Evolutionary conservation across 2,329 filamentous ascomycete genomes (phyloP), one percentile per base, ranked within the genome.

Genomic region (Immersiporthe knoxdaviesiana): DNA sequence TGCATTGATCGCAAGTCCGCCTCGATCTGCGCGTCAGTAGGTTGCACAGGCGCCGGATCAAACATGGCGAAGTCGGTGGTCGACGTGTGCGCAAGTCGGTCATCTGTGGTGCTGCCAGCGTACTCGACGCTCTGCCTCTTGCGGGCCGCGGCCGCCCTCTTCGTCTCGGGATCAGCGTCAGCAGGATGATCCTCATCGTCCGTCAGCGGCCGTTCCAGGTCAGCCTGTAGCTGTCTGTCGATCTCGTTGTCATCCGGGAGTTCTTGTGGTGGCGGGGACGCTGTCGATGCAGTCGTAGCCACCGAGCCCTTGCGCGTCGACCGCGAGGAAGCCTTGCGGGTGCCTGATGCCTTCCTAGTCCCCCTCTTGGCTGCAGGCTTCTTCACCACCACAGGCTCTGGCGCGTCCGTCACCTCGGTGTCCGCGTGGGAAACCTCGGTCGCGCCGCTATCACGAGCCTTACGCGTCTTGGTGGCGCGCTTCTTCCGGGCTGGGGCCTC

Each of bases 161-260:
- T 83, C 0, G 81, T 81, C 63, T 85, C 84, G 7, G 82, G 85
- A 68, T 85, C 81, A 7, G 80, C 79, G 5, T 79, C 79, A 10
- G 83, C 77, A 54, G 58, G 44, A 37, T n/a, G 41, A 44, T 83
- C 82, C 59, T 88, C 87, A 18, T 86, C 84, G 39, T 89, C 85
- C 1, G 83, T 84, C 35, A 86, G 75, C 1, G 84, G 85, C 39
- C 83, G 81, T 58, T 90, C 87, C 12, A 92, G 82, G 68, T 91
- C 90, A 2, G 86, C 88, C 74, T 91, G 86, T 1, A 92, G 81
- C 63, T 88, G 87, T 30, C 85, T 85, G 65, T 92, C 88, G 50
- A 92, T 85, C 72, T 91, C 90, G 1, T 88, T 86, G 70, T 92
- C 89, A 67, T 88, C 83, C 0, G 85, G 84, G 14, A 86, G 79